Conservation (phyloP, 73 alveolate genomes). For the Blepharisma japonicum region DNA sequence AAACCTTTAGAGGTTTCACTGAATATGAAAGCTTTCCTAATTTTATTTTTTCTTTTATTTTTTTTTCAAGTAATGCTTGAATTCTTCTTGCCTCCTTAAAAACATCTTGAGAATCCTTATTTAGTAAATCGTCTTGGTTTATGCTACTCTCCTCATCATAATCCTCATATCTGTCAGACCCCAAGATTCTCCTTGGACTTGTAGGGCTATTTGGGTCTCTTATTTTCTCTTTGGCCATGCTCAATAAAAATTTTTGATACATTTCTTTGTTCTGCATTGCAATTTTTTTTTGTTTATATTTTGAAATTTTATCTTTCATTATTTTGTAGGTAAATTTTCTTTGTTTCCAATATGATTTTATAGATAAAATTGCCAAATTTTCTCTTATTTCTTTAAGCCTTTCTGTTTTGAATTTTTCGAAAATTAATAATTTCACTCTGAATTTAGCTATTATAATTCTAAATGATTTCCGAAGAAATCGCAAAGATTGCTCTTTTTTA, state of each 20-base stretch:
- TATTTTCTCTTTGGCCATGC: neutral
- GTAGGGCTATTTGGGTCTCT: too few species aligned
- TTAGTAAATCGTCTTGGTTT: too few species aligned
- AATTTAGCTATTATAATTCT: too few species aligned
- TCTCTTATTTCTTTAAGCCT: neutral
- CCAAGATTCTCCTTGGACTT: too few species aligned
- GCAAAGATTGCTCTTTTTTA: neutral
- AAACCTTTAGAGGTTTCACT: neutral
- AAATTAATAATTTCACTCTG: too few species aligned
- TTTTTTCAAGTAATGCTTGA: neutral
- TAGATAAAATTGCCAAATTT: neutral
- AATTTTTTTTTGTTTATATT: neutral
- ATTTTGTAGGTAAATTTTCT: slow-evolving; percentile 3
- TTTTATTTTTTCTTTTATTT: slow-evolving; percentile 1
- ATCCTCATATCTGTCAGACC: too few species aligned
- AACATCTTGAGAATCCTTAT: neutral
- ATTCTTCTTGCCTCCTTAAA: slow-evolving; percentile 17
- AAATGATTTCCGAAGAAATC: neutral
- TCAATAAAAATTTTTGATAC: neutral
- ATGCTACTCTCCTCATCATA: too few species aligned
- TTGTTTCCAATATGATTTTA: neutral
- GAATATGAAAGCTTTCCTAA: slow-evolving; percentile 10
- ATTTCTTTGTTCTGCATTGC: slow-evolving; percentile 28
- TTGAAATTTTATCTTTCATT: slow-evolving; percentile 6
- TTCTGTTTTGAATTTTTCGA: too few species aligned